Evolutionary conservation across 2,329 filamentous ascomycete genomes (phyloP).

Genomic region (Diaporthe velutina): DNA sequence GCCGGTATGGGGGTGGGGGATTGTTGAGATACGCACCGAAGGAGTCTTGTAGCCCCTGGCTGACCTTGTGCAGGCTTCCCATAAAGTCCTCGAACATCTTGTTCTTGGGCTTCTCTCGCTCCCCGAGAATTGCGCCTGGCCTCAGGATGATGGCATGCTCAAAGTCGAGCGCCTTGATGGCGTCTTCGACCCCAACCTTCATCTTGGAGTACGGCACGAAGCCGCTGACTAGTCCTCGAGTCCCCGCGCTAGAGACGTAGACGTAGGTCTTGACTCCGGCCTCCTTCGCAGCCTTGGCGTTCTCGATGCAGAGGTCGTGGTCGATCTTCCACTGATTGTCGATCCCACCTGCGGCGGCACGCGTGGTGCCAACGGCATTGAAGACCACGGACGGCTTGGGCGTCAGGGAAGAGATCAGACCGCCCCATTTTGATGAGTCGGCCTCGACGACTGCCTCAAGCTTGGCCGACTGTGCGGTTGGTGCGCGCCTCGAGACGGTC

Average conservation of each 20-base stretch:
- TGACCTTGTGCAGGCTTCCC: conserved; percentile 66
- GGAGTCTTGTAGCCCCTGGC: conserved; percentile 69
- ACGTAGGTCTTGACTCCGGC: conserved; percentile 82
- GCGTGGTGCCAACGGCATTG: conserved; percentile 85
- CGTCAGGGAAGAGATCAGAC: conserved; percentile 66
- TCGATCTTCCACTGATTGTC: conserved; percentile 90
- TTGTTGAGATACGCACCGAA: conserved; percentile 51
- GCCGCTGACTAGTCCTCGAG: conserved; percentile 54
- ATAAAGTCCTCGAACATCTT: conserved; percentile 68
- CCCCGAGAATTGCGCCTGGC: conserved; percentile 82
- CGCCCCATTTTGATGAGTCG: conserved; percentile 78
- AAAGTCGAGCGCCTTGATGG: conserved; percentile 78
- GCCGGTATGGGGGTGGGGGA: too few relatives aligned
- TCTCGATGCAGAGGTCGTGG: conserved; percentile 84
- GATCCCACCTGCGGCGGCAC: conserved; percentile 79
- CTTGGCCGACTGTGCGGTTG: conserved; percentile 68
- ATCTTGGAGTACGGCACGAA: conserved; percentile 72
- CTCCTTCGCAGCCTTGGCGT: conserved; percentile 80
- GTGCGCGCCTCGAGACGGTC: conserved; percentile 76
- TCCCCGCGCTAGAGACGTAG: conserved; percentile 75
- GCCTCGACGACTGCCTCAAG: conserved; percentile 75
- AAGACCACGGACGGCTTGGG: conserved; percentile 76
- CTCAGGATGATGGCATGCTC: conserved; percentile 80
- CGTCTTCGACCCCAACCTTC: conserved; percentile 90
- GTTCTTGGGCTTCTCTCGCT: conserved; percentile 71